Evolutionary conservation across 176 grass and related monocot species (phyloP).

Genomic region (Triticum turgidum): DNA sequence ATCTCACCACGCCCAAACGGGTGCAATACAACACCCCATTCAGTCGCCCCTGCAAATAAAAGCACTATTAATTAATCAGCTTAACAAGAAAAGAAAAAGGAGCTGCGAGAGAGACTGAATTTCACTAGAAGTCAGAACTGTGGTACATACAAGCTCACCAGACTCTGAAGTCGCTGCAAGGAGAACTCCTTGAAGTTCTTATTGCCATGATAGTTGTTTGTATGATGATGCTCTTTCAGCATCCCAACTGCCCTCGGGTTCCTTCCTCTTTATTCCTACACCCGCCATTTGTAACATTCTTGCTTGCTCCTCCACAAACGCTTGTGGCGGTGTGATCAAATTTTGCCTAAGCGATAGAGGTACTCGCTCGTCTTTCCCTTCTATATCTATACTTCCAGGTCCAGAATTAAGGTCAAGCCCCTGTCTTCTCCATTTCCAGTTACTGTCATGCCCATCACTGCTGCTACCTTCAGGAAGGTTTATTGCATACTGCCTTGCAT

Average conservation of each 20-base stretch:
- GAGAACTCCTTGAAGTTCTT: slow-evolving; percentile 20
- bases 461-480: slow-evolving; percentile 70
- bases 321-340: slow-evolving; percentile 47
- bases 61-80: slow-evolving; percentile 13
- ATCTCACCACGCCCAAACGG: slow-evolving; percentile 26
- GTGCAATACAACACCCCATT: slow-evolving; percentile 20
- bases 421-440: slow-evolving; percentile 60
- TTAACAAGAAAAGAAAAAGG: neutral
- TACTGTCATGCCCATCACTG: slow-evolving; percentile 53
- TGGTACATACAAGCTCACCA: slow-evolving; percentile 47
- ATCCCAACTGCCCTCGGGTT: slow-evolving; percentile 82
- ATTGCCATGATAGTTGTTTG: slow-evolving; percentile 71
- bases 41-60: slow-evolving; percentile 45
- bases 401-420: slow-evolving; percentile 84
- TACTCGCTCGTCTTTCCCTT: slow-evolving; percentile 58
- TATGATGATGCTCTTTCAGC: slow-evolving; percentile 60
- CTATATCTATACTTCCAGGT: slow-evolving; percentile 54
- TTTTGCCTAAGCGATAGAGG: slow-evolving; percentile 52
- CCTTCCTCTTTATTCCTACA: slow-evolving; percentile 77
- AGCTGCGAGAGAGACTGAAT: neutral
- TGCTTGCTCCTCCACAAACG: slow-evolving; percentile 60
- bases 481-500: slow-evolving; percentile 63
- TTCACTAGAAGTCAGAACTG: neutral
- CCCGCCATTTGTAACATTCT: slow-evolving; percentile 57
- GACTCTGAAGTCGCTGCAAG: slow-evolving; percentile 22